Conservation (phyloP, 176 grass and related monocot species). For the Paspalum notatum region DNA sequence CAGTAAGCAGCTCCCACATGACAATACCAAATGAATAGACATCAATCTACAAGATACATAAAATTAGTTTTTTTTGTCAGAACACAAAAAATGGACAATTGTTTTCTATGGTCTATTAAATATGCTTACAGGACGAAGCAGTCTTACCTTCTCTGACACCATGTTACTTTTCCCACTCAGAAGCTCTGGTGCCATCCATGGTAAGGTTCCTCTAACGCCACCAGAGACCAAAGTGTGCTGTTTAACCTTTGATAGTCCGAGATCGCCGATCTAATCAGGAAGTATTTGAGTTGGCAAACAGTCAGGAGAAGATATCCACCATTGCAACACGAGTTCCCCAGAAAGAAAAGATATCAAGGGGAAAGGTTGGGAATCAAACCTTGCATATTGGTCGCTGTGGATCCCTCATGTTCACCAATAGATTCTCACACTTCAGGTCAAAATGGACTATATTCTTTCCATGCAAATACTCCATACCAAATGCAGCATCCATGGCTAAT, state of each 20-base stretch:
- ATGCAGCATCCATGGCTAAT: slow-evolving; percentile 96
- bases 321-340: neutral
- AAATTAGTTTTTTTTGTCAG: neutral
- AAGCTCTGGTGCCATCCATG: slow-evolving; percentile 99
- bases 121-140: slow-evolving; percentile 18
- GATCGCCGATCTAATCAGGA: slow-evolving; percentile 84
- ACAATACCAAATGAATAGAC: slow-evolving; percentile 98
- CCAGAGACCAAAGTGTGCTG: slow-evolving; percentile 97
- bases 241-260: slow-evolving; percentile 98
- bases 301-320: slow-evolving; percentile 15
- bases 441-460: slow-evolving; percentile 98
- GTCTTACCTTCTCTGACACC: slow-evolving; percentile 96
- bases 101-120: slow-evolving; percentile 1
- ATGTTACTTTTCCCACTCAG: slow-evolving; percentile 90
- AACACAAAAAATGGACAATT: slow-evolving; percentile 5
- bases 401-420: slow-evolving; percentile 98
- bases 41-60: slow-evolving; percentile 67
- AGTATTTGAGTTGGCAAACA: slow-evolving; percentile 34
- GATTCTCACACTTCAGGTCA: slow-evolving; percentile 96
- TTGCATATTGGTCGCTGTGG: slow-evolving; percentile 93
- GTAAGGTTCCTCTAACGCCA: slow-evolving; percentile 96
- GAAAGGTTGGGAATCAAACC: slow-evolving; percentile 34
- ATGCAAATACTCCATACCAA: slow-evolving; percentile 99
- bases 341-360: neutral
- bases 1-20: slow-evolving; percentile 98